Evolutionary conservation across 805 yeast genomes (phyloP).

Genomic region (Schwanniomyces pseudopolymorphus): DNA sequence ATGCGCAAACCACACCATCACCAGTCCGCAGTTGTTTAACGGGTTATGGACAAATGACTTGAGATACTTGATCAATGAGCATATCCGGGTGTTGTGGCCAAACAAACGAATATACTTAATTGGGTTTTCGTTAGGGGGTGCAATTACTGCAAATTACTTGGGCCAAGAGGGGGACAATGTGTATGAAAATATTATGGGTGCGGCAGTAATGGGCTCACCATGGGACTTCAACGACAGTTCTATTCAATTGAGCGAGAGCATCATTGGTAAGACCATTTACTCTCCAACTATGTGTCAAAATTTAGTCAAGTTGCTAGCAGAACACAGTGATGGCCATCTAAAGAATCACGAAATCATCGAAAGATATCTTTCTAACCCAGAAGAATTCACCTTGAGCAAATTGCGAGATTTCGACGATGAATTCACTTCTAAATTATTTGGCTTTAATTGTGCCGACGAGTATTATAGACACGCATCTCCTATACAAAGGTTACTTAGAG

Average conservation of each 20-base stretch:
- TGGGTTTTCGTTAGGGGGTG: constrained; percentile 75
- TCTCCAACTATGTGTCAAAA: constrained; percentile 45
- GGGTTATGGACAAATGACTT: constrained; percentile 72
- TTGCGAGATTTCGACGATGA: constrained; percentile 59
- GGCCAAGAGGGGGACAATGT: constrained; percentile 60
- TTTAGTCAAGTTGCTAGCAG: constrained; percentile 29
- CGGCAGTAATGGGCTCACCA: constrained; percentile 63
- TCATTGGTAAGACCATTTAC: constrained; percentile 37
- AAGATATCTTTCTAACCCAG: constrained; percentile 29
- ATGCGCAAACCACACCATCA: constrained; percentile 70
- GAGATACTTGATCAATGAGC: constrained; percentile 54
- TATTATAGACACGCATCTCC: constrained; percentile 71
- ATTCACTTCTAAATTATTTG: constrained; percentile 62
- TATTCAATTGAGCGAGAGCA: constrained; percentile 43
- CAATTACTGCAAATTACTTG: constrained; percentile 62
- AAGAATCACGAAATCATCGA: constrained; percentile 20
- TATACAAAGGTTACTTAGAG: constrained; percentile 49
- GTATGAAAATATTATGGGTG: constrained; percentile 52
- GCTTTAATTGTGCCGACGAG: constrained; percentile 59
- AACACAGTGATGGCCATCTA: constrained; percentile 30
- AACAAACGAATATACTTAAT: constrained; percentile 61
- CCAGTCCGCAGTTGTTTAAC: constrained; percentile 65
- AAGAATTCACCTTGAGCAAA: constrained; percentile 28
- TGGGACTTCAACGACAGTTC: constrained; percentile 68
- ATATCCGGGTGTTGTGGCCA: constrained; percentile 54